These are phyloP conservation scores for Ruellia speciosa DNA, from an alignment of 305 asterid species.

Conservation along the genomic window DNA sequence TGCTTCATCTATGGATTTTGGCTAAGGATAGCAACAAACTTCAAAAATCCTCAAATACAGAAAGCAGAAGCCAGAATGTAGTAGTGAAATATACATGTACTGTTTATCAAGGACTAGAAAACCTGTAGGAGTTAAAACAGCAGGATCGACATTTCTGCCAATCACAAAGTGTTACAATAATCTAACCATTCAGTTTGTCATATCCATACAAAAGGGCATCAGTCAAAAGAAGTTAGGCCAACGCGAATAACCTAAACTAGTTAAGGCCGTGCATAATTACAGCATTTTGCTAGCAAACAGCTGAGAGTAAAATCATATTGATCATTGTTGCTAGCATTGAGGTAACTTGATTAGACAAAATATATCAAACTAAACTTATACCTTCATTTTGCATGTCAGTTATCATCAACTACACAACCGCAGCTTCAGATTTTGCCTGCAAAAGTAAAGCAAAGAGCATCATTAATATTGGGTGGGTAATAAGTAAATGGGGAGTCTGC, in stretches of 20 bases:
- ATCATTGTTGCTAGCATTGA: slow-evolving; percentile 1
- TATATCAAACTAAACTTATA: slow-evolving; percentile 16
- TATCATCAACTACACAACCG: slow-evolving; percentile 27
- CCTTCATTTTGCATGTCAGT: slow-evolving; percentile 26
- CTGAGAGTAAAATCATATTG: slow-evolving; percentile 3
- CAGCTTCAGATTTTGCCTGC: slow-evolving; percentile 28
- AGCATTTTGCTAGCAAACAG: slow-evolving; percentile 25
- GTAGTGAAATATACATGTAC: background rate
- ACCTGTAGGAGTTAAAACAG: background rate
- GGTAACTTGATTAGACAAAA: slow-evolving; percentile 19
- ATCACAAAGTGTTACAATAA: background rate
- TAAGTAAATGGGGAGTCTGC: background rate
- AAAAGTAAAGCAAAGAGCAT: slow-evolving; percentile 16
- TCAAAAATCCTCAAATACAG: background rate
- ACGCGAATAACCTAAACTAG: slow-evolving; percentile 20
- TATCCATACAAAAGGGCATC: slow-evolving; percentile 19
- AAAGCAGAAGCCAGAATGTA: background rate
- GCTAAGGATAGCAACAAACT: no score
- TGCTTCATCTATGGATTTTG: no score
- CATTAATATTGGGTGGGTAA: background rate
- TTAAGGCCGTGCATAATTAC: slow-evolving; percentile 33
- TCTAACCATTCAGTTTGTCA: slow-evolving; percentile 5
- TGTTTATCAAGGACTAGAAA: background rate
- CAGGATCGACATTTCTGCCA: background rate
- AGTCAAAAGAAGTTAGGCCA: slow-evolving; percentile 18